These are phyloP conservation scores for Limnomonas spitsbergensis DNA, from an alignment of 139 green algal genomes.

Conservation along the genomic window DNA sequence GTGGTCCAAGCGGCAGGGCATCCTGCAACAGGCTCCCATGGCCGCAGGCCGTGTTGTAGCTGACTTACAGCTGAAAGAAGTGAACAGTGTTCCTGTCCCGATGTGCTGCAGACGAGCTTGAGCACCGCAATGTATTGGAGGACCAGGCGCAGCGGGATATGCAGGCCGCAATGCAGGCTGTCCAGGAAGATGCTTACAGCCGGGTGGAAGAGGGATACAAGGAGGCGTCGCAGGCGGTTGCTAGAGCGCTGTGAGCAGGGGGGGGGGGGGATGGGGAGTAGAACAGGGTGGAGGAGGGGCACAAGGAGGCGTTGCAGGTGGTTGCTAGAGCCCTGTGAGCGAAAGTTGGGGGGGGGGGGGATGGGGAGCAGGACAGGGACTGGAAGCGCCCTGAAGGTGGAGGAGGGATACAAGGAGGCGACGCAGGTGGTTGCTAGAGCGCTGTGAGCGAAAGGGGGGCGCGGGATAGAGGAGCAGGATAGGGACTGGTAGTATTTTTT, in stretches of 20 bases:
- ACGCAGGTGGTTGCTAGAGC: conserved; percentile 49
- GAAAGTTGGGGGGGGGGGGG: conserved; percentile 42
- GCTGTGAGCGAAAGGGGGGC: conserved; percentile 37
- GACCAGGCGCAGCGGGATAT: conserved; percentile 35
- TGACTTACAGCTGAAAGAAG: background rate
- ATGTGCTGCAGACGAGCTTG: conserved; percentile 60
- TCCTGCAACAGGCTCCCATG: too few relatives aligned
- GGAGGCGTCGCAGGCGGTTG: conserved; percentile 53
- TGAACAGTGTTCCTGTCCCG: too few relatives aligned
- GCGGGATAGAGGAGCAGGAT: conserved; percentile 41
- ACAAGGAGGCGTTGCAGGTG: conserved; percentile 50
- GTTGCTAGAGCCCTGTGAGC: conserved; percentile 47
- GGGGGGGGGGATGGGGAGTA: conserved; percentile 49
- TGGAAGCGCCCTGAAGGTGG: too few relatives aligned
- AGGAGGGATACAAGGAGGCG: conserved; percentile 53
- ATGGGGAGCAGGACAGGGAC: too few relatives aligned
- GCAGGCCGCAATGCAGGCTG: conserved; percentile 28
- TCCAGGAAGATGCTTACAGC: conserved; percentile 41
- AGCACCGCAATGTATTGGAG: conserved; percentile 36
- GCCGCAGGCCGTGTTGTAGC: too few relatives aligned
- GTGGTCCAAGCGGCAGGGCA: too few relatives aligned
- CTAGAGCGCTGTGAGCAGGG: conserved; percentile 40
- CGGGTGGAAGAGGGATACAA: conserved; percentile 46
- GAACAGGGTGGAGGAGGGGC: conserved; percentile 40
- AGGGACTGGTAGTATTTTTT: too few relatives aligned